A percentile compares a stretch with the other conserved stretches of the same genome.
Evolutionary conservation across 768 basidiomycete genomes (phyloP).

Genomic region (Sarcomyxa edulis): DNA sequence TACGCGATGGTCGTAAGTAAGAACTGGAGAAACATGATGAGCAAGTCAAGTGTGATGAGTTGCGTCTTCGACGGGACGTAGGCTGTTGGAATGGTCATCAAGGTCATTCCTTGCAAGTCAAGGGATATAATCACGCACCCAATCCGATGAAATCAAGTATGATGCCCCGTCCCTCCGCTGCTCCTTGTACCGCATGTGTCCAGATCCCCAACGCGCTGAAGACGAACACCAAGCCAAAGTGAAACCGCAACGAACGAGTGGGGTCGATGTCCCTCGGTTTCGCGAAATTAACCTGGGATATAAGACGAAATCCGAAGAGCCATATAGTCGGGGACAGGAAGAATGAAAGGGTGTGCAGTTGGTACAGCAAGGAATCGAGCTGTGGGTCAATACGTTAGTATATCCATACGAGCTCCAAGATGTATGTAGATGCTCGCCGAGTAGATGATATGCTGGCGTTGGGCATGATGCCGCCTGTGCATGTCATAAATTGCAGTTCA

Average conservation of each 20-base stretch:
- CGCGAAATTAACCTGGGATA: slow-evolving; percentile 61
- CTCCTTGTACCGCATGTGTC: slow-evolving; percentile 49
- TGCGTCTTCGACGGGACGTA: slow-evolving; percentile 60
- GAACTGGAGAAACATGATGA: slow-evolving; percentile 63
- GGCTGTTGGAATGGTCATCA: slow-evolving; percentile 26
- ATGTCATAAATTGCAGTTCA: slow-evolving; percentile 37
- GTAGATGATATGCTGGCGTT: slow-evolving; percentile 65
- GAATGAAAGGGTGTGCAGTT: slow-evolving; percentile 72
- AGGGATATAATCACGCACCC: slow-evolving; percentile 38
- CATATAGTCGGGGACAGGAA: slow-evolving; percentile 67
- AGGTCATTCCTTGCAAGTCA: background rate
- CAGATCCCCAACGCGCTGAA: slow-evolving; percentile 59
- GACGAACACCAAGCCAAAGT: slow-evolving; percentile 51
- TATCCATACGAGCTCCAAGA: slow-evolving; percentile 3
- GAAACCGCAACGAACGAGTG: slow-evolving; percentile 62
- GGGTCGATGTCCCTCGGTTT: slow-evolving; percentile 65
- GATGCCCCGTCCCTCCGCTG: slow-evolving; percentile 53
- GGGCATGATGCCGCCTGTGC: slow-evolving; percentile 58
- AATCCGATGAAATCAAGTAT: slow-evolving; percentile 77
- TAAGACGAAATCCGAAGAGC: slow-evolving; percentile 46
- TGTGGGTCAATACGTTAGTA: slow-evolving; percentile 23
- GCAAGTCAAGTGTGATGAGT: slow-evolving; percentile 60
- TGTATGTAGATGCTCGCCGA: slow-evolving; percentile 43
- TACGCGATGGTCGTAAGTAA: slow-evolving; percentile 65
- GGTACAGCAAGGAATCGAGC: slow-evolving; percentile 70